Conservation (phyloP, 2,329 filamentous ascomycete genomes). For the Microsporum ferrugineum region DNA sequence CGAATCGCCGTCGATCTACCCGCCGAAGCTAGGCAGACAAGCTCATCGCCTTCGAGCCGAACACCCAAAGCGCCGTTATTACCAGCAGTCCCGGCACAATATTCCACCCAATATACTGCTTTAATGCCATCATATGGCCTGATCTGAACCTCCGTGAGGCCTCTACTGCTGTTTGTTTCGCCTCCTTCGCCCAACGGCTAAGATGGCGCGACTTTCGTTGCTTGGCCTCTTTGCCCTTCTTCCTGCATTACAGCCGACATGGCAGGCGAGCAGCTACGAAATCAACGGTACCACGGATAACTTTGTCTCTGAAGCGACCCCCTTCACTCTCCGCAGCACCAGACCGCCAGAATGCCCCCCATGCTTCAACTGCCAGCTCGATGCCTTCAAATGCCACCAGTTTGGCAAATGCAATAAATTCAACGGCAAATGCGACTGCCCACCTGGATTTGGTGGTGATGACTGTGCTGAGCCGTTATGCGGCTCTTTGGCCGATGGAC, state of each 20-base stretch:
- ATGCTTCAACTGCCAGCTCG: conserved; percentile 96
- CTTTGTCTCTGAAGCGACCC: conserved; percentile 44
- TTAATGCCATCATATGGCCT: background rate
- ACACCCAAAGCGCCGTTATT: background rate
- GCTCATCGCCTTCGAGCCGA: background rate
- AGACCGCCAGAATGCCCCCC: conserved; percentile 44
- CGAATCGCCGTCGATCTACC: background rate
- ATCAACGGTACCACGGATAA: conserved; percentile 50
- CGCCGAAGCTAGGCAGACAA: background rate
- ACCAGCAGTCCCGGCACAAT: background rate
- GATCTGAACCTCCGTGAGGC: background rate
- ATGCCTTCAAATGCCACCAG: conserved; percentile 82
- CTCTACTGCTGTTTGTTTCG: background rate
- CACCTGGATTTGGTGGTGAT: conserved; percentile 83
- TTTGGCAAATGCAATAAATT: conserved; percentile 79
- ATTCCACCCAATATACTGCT: background rate
- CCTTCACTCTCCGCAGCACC: conserved; percentile 57
- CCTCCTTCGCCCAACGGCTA: background rate
- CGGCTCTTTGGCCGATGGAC: conserved; percentile 71
- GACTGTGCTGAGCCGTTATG: conserved; percentile 89
- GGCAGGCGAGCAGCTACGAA: conserved; percentile 18
- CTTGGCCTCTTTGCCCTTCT: conserved; percentile 9
- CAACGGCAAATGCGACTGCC: conserved; percentile 87
- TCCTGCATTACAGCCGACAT: conserved; percentile 20
- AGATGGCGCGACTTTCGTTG: conserved; percentile 11